These are phyloP conservation scores for Tetrahymena borealis DNA, from an alignment of 73 alveolate species.

Conservation along the genomic window DNA sequence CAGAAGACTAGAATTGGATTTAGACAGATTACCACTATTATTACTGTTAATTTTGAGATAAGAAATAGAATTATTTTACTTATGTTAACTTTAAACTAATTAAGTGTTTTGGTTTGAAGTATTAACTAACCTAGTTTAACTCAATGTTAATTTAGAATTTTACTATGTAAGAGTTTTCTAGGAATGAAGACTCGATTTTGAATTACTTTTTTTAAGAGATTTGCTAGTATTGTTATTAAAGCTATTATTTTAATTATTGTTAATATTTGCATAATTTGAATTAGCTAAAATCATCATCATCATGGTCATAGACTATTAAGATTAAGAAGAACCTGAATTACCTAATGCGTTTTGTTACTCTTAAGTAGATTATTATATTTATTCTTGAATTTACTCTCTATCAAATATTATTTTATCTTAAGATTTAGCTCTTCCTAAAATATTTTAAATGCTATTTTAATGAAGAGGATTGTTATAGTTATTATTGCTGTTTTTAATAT, in stretches of 20 bases:
- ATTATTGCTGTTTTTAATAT: not conserved
- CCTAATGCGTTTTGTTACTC: not conserved
- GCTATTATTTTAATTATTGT: not conserved
- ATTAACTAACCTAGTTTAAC: not conserved
- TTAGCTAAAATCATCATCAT: not conserved
- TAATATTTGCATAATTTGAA: not conserved
- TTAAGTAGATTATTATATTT: not conserved
- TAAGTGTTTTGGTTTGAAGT: not conserved
- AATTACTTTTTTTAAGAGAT: not conserved
- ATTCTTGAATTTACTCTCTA: not conserved
- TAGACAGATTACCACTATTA: not conserved
- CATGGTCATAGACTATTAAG: not conserved
- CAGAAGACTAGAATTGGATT: not conserved
- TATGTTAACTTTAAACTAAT: not conserved
- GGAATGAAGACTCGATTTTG: not conserved
- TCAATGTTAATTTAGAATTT: not conserved
- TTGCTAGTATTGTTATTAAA: not conserved
- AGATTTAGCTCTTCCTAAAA: not conserved
- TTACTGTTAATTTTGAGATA: not conserved
- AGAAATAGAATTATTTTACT: not conserved
- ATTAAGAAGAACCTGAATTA: not conserved
- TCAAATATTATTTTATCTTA: not conserved
- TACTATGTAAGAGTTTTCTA: not conserved
- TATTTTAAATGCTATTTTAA: not conserved
- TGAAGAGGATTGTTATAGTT: not conserved